A percentile compares a stretch with the other conserved stretches of the same genome.
These are phyloP conservation scores for Powellomyces hirtus DNA, from an alignment of 192 early-diverging fungal genomes.

Conservation along the genomic window DNA sequence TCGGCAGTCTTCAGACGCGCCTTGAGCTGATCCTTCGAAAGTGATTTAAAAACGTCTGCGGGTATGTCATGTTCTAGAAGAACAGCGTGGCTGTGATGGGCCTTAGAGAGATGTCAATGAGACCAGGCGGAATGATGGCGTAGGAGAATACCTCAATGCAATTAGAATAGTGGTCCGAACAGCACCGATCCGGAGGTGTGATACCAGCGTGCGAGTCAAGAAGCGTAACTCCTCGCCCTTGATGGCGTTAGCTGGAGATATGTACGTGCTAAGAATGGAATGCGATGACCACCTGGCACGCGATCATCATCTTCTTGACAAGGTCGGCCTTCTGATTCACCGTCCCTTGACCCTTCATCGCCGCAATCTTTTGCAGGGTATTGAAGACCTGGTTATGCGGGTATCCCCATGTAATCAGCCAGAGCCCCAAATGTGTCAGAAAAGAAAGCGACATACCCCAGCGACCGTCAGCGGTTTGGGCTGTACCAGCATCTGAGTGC, in stretches of 20 bases:
- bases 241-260: no score
- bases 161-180: slow-evolving; percentile 25
- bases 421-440: background rate
- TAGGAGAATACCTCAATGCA: slow-evolving; percentile 13
- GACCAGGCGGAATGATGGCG: background rate
- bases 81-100: slow-evolving; percentile 4
- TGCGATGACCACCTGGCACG: slow-evolving; percentile 26
- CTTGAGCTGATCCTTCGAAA: slow-evolving; percentile 5
- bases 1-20: slow-evolving; percentile 9
- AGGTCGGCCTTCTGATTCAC: slow-evolving; percentile 13
- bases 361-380: slow-evolving; percentile 11
- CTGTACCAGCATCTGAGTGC: slow-evolving; percentile 1
- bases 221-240: slow-evolving; percentile 26
- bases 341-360: slow-evolving; percentile 21
- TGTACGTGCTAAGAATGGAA: no score
- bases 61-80: slow-evolving; percentile 3
- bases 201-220: slow-evolving; percentile 16
- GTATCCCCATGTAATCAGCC: no score
- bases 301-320: slow-evolving; percentile 22
- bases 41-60: background rate
- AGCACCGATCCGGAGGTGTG: slow-evolving; percentile 25
- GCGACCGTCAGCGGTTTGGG: slow-evolving; percentile 18
- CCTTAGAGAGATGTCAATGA: background rate
- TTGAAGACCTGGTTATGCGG: no score
- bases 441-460: background rate